These are phyloP conservation scores for Larix kaempferi DNA, from an alignment of 75 land plant species.

Conservation along the genomic window DNA sequence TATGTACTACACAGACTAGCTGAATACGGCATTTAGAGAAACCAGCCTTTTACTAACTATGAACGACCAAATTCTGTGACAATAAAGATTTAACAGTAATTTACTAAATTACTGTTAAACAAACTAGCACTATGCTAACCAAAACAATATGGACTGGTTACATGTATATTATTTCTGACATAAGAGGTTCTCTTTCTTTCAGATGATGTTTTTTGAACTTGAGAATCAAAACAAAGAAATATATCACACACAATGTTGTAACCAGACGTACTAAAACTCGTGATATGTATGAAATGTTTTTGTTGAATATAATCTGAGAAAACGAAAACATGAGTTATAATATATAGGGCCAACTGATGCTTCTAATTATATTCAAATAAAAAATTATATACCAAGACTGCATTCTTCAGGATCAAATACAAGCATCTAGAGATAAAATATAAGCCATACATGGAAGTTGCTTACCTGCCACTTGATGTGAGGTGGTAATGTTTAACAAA, in stretches of 20 bases:
- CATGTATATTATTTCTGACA: no score
- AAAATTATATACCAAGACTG: not conserved
- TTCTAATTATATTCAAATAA: not conserved
- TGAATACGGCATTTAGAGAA: no score
- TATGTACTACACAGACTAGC: no score
- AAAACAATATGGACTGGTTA: no score
- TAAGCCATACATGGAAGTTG: not conserved
- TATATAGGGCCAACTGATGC: not conserved
- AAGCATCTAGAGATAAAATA: not conserved
- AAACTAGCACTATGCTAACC: no score
- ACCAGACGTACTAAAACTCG: not conserved
- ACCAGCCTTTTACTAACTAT: no score
- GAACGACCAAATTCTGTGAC: no score
- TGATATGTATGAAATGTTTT: not conserved
- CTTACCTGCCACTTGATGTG: constrained; percentile 2
- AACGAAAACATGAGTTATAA: not conserved
- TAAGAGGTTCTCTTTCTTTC: no score
- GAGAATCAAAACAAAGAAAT: not conserved
- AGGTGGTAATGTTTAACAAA: constrained; percentile 21
- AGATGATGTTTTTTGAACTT: no score
- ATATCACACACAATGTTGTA: no score
- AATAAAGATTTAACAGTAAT: no score
- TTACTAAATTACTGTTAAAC: no score
- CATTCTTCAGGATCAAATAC: not conserved
- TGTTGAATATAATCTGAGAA: not conserved